Evolutionary conservation across 345 rosid genomes (phyloP).

Genomic region (Syzygium jambos): DNA sequence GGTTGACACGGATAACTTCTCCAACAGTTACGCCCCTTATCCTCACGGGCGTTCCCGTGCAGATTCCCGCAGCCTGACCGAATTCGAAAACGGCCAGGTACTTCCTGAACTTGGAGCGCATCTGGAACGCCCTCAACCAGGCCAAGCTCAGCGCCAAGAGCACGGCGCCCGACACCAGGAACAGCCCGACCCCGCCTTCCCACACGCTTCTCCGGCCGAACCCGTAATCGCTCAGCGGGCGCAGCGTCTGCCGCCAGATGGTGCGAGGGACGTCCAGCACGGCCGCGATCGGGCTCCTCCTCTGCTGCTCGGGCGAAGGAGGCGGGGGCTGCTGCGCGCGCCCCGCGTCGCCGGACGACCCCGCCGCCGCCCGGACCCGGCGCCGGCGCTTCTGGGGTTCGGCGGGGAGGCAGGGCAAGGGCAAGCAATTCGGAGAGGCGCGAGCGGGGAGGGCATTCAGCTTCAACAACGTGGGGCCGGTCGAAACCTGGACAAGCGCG

Average conservation of each 20-base stretch:
- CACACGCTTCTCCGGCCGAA: constrained; percentile 85
- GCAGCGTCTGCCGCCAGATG: constrained; percentile 77
- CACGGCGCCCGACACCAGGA: constrained; percentile 79
- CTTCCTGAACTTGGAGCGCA: constrained; percentile 79
- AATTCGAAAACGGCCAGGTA: constrained; percentile 80
- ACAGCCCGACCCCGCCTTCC: constrained; percentile 99
- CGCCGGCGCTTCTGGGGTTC: constrained; percentile 27
- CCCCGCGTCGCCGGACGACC: constrained; percentile 39
- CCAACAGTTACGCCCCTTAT: constrained; percentile 97
- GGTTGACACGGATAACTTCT: constrained; percentile 74
- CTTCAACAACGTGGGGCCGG: neutral
- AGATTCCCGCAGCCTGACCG: constrained; percentile 76
- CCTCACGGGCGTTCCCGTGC: constrained; percentile 90
- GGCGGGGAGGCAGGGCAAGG: constrained; percentile 47
- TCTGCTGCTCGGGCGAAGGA: constrained; percentile 14
- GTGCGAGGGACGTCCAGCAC: constrained; percentile 57
- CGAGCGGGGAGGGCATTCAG: neutral
- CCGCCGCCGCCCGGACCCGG: neutral
- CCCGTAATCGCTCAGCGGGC: constrained; percentile 85
- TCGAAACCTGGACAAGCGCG: neutral
- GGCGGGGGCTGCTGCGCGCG: constrained; percentile 32
- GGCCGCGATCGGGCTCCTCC: constrained; percentile 49
- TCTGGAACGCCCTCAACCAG: constrained; percentile 82
- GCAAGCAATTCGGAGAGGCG: constrained; percentile 18
- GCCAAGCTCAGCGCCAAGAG: constrained; percentile 82